A percentile compares a stretch with the other conserved stretches of the same genome.
phyloP scores from a whole-genome alignment of 768 basidiomycete species.

The Boletus rubroflammeus region DNA sequence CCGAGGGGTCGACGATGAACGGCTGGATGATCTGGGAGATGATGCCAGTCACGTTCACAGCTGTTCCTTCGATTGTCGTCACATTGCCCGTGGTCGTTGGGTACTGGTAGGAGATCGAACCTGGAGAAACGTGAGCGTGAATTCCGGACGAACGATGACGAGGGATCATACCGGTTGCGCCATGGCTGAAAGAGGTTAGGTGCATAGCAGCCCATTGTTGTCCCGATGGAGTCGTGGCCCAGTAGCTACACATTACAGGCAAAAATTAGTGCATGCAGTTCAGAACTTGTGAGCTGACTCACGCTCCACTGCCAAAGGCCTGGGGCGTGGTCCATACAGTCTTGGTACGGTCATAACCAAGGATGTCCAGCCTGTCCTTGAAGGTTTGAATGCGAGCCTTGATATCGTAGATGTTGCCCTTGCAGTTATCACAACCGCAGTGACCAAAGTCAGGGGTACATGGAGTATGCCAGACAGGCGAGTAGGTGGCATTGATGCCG shows the following conservation, averaged over 20 bases:
- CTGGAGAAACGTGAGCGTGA: slow-evolving; percentile 7
- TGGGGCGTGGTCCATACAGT: slow-evolving; percentile 78
- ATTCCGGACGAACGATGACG: not conserved
- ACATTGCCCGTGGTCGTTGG: slow-evolving; percentile 20
- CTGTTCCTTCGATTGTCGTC: slow-evolving; percentile 26
- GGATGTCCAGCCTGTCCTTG: slow-evolving; percentile 50
- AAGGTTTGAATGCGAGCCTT: slow-evolving; percentile 63
- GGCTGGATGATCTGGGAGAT: slow-evolving; percentile 12
- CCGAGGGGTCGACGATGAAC: slow-evolving; percentile 18
- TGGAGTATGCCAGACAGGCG: slow-evolving; percentile 53
- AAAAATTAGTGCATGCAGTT: not conserved
- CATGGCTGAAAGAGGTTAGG: slow-evolving; percentile 25
- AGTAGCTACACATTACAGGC: slow-evolving; percentile 17
- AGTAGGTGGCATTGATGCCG: slow-evolving; percentile 60
- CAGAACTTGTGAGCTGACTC: not conserved
- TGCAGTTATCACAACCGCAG: slow-evolving; percentile 71
- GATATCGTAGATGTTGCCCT: slow-evolving; percentile 63
- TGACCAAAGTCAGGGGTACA: slow-evolving; percentile 66
- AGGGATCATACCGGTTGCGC: slow-evolving; percentile 19
- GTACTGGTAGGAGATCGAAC: slow-evolving; percentile 28
- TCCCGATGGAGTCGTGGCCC: slow-evolving; percentile 30
- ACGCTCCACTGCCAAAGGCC: slow-evolving; percentile 59
- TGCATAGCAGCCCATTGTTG: slow-evolving; percentile 25
- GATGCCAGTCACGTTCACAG: not conserved
- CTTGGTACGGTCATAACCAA: slow-evolving; percentile 64